phyloP scores from a whole-genome alignment of 306 rosid species.

The Astragalus membranaceus region DNA sequence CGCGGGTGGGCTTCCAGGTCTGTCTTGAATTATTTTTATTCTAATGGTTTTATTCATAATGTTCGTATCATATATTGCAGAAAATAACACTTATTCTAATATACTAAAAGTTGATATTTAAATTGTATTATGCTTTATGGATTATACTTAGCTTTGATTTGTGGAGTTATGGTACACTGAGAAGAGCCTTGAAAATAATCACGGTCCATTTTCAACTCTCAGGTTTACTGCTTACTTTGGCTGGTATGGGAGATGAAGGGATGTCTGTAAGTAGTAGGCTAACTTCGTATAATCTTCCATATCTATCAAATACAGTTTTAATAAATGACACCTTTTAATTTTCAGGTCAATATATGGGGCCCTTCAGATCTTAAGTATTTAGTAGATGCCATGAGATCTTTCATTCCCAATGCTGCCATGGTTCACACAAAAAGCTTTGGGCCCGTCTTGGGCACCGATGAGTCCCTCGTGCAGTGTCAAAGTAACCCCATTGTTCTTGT shows the following conservation, averaged over 20 bases:
- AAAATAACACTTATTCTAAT: background rate
- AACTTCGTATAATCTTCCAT: background rate
- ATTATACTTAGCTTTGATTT: slow-evolving; percentile 1
- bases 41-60: background rate
- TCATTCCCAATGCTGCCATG: slow-evolving; percentile 91
- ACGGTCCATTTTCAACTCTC: slow-evolving; percentile 19
- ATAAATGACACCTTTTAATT: slow-evolving; percentile 12
- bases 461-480: slow-evolving; percentile 16
- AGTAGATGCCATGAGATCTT: slow-evolving; percentile 80
- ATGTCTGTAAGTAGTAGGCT: slow-evolving; percentile 60
- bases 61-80: background rate
- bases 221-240: slow-evolving; percentile 92
- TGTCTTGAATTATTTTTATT: slow-evolving; percentile 17
- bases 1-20: slow-evolving; percentile 94
- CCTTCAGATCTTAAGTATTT: slow-evolving; percentile 83
- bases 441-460: slow-evolving; percentile 29
- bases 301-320: background rate
- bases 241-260: slow-evolving; percentile 90
- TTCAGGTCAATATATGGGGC: slow-evolving; percentile 83
- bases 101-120: background rate
- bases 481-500: slow-evolving; percentile 67
- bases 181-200: slow-evolving; percentile 19
- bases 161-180: background rate
- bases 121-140: background rate
- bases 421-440: slow-evolving; percentile 91